Base-by-base conservation (phyloP, 2,329 filamentous ascomycete species). In the Drechmeria coniospora region DNA sequence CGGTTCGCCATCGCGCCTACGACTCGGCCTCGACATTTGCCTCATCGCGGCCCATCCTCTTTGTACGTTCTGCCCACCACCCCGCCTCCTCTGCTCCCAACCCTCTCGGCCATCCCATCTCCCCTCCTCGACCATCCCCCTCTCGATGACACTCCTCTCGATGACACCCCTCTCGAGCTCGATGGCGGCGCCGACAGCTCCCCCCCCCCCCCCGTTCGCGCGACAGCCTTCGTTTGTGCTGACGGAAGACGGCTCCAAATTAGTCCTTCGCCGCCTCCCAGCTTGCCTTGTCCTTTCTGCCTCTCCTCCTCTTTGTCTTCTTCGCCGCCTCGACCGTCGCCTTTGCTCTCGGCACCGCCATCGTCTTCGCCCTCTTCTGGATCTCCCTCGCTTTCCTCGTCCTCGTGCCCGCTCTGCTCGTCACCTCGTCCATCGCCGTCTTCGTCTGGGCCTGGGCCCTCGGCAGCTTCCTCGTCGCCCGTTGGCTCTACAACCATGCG, bases 241-340 rank as follows among this genome's bases (percentile, higher is more conserved):
- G n/a, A n/a, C n/a, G n/a, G n/a, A 23, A 28, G 12, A 21, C 23
- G 16, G 23, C 19, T 16, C 19, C 15, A 20, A 11, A 10, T 3
- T 36, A 82, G 78, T 69, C 73, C 32, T 81, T 90, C 48, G 46
- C 83, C 32, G 52, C 68, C 25, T 57, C 65, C 17, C 79, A 86
- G 47, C 42, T 75, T 32, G 48, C 72, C 32, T 62, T 84, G 35
- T 73, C 72, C 10, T 64, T 72, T 32, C 50, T 80, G 10, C 81
- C 81, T 1, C 42, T 86, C 32, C 50, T 74, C 22, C 54, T 84
- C 36, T 87, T 90, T 57, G 36, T 65, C 31, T 56, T 67, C 39
- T 83, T 86, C 57, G 60, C 65, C 30, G 39, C 74, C 22, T 70
- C 68, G 21, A 67, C 74, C 33, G 51, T 75, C 36, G 49, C 74